Conservation (phyloP, 2,329 filamentous ascomycete species). For the Ascocoryne sarcoides region DNA sequence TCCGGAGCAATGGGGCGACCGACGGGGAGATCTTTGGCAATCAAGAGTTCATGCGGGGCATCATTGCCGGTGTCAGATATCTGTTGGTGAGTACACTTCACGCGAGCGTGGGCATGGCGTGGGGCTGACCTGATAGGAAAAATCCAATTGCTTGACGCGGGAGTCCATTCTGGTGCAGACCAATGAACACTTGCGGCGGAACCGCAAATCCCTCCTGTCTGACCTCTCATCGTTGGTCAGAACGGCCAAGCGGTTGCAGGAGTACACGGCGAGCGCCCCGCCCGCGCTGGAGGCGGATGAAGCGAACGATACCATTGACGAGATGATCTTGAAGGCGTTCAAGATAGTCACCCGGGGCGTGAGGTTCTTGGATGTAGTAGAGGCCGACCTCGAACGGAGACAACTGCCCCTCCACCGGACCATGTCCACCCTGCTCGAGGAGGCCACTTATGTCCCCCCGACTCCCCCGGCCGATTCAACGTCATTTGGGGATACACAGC, state of each 20-base stretch:
- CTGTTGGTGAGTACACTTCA: conserved; percentile 58
- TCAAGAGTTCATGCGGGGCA: conserved; percentile 87
- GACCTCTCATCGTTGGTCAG: conserved; percentile 87
- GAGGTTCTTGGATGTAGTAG: conserved; percentile 78
- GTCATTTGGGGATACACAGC: conserved; percentile 34
- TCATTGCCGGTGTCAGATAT: conserved; percentile 87
- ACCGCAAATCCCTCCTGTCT: conserved; percentile 78
- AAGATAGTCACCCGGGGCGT: conserved; percentile 89
- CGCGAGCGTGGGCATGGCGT: background rate
- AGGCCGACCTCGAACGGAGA: conserved; percentile 48
- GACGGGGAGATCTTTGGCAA: conserved; percentile 75
- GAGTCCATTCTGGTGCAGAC: conserved; percentile 68
- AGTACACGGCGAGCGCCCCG: conserved; percentile 39
- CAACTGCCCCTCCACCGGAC: conserved; percentile 45
- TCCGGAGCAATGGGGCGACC: conserved; percentile 67
- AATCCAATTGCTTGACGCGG: conserved; percentile 76
- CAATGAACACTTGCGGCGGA: conserved; percentile 67
- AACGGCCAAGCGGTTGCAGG: conserved; percentile 76
- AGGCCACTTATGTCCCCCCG: conserved; percentile 44
- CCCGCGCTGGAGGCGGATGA: conserved; percentile 42
- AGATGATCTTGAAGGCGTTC: conserved; percentile 90
- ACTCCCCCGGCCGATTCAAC: conserved; percentile 54
- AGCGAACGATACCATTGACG: conserved; percentile 72
- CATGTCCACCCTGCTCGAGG: conserved; percentile 51
- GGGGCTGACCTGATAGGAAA: conserved; percentile 51